Percentiles rank a stretch among this genome's conserved stretches.
phyloP scores from a whole-genome alignment of 352 stramenopile genomes.

The Thalassiosira livingstoniorum region DNA sequence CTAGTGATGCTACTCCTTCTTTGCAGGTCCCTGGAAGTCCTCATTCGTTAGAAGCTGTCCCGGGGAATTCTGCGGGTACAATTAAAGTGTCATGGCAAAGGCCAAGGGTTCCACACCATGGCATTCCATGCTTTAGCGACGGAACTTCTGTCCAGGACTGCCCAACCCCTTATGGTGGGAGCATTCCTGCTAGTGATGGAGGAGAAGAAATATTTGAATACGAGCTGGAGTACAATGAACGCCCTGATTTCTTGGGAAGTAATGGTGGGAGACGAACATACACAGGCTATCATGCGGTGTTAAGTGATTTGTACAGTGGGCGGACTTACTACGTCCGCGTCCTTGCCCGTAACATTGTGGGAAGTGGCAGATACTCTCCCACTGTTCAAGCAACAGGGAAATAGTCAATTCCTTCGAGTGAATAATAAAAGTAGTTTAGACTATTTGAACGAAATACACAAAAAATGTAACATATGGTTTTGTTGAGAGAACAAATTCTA shows the following conservation, averaged over 20 bases:
- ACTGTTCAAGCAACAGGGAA: slow-evolving; percentile 13
- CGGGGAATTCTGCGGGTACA: slow-evolving; percentile 35
- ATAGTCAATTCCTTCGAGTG: no score
- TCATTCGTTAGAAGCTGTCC: slow-evolving; percentile 44
- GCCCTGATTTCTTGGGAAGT: slow-evolving; percentile 65
- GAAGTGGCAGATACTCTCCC: slow-evolving; percentile 59
- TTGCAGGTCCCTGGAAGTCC: slow-evolving; percentile 68
- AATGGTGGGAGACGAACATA: slow-evolving; percentile 57
- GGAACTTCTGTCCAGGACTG: slow-evolving; percentile 51
- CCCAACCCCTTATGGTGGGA: slow-evolving; percentile 71
- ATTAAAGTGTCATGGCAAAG: slow-evolving; percentile 71
- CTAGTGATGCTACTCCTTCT: slow-evolving; percentile 51
- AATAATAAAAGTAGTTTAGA: no score
- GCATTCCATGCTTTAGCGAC: slow-evolving; percentile 63
- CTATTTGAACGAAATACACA: no score
- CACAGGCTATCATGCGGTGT: slow-evolving; percentile 69
- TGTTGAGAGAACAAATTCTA: no score
- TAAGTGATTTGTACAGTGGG: slow-evolving; percentile 87
- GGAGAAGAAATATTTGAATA: slow-evolving; percentile 70
- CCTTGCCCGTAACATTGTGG: slow-evolving; percentile 80
- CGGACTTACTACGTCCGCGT: slow-evolving; percentile 91
- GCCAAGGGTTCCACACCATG: slow-evolving; percentile 64
- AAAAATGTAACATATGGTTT: no score
- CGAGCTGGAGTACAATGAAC: slow-evolving; percentile 73
- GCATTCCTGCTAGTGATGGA: slow-evolving; percentile 63